phyloP scores from a whole-genome alignment of 2,329 filamentous ascomycete genomes.

The Plectosphaerella sp. region DNA sequence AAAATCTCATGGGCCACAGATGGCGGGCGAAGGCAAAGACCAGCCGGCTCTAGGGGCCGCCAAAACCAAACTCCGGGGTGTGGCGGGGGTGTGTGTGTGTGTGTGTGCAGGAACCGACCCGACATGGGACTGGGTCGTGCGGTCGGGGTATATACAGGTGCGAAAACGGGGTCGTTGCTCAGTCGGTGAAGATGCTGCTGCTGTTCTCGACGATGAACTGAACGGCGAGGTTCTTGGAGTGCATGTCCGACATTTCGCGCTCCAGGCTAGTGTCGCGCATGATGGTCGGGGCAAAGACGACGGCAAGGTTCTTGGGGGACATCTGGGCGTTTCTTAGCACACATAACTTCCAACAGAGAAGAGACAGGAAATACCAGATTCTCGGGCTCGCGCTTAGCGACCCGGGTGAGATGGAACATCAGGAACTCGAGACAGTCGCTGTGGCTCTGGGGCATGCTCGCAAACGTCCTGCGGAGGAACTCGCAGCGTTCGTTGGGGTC shows the following conservation, averaged over 20 bases:
- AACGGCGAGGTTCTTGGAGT: constrained; percentile 85
- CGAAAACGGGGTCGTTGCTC: constrained; percentile 5
- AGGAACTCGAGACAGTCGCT: constrained; percentile 88
- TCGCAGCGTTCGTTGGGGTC: constrained; percentile 64
- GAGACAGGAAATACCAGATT: constrained; percentile 62
- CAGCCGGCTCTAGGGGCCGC: constrained; percentile 4
- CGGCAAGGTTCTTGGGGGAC: constrained; percentile 92
- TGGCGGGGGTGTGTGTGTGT: no score
- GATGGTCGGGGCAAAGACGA: constrained; percentile 96
- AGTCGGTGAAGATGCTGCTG: constrained; percentile 68
- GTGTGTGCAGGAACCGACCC: no score
- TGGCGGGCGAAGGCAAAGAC: neutral
- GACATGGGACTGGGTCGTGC: no score
- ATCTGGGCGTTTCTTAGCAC: constrained; percentile 49
- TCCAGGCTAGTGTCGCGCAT: constrained; percentile 89
- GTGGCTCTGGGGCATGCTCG: constrained; percentile 76
- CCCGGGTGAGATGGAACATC: constrained; percentile 86
- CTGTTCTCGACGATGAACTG: constrained; percentile 93
- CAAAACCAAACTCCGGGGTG: constrained; percentile 1
- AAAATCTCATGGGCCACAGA: constrained; percentile 4
- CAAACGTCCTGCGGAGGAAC: constrained; percentile 69
- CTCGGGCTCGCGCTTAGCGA: constrained; percentile 75
- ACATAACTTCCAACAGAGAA: no score
- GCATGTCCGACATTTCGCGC: constrained; percentile 94
- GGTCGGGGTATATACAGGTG: constrained; percentile 6